Evolutionary conservation across 768 basidiomycete species (phyloP), one percentile per base, ranked within the genome.

Genomic region (Tricholoma hemisulphureum): DNA sequence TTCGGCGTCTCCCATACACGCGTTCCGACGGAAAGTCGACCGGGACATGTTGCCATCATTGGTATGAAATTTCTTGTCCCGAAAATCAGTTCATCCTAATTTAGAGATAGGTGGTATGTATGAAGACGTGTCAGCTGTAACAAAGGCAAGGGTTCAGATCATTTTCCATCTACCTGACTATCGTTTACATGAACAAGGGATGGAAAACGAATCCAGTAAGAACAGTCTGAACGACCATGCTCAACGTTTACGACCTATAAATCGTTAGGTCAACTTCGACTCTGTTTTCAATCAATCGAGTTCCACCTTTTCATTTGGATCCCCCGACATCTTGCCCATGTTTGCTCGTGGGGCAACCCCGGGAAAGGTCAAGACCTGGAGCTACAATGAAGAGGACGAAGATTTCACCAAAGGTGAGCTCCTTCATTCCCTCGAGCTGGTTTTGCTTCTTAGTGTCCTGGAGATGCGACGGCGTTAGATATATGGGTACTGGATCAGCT

Each of bases 261-360:
- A 56, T 24, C 28, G n/a, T 10, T 51, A 80, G 79, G 78, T 94
- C 51, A 84, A 92, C 63, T 94, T 95, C 67, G 92, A 95, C 69
- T 92, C 91, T 1, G 84, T 94, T 13, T 91, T 95, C 70, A 95
- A 94, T 65, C 88, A 86, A 64, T 92, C 91, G 2, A 81, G 79
- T 35, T 75, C 80, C 20, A 91, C 91, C 0, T 95, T 85, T 67
- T 88, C 89, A 1, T 94, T 95, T 58, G 93, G 93, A 1, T 90
- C 88, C 2, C 93, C 93, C 0, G 93, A 95, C 69, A 95, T 95
- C 52, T 70, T 94, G 4, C 91, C 91, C 2, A 94, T 95, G 88
- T 95, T 95, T 63, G 75, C 83, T 7, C 79, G 82, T n/a, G 89
- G 90, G 16, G 89, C 91, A 1, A 77, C 78, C 0, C 82, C 83